phyloP scores from a whole-genome alignment of 1,284 basidiomycete species.

The Calocybe gambosa region DNA sequence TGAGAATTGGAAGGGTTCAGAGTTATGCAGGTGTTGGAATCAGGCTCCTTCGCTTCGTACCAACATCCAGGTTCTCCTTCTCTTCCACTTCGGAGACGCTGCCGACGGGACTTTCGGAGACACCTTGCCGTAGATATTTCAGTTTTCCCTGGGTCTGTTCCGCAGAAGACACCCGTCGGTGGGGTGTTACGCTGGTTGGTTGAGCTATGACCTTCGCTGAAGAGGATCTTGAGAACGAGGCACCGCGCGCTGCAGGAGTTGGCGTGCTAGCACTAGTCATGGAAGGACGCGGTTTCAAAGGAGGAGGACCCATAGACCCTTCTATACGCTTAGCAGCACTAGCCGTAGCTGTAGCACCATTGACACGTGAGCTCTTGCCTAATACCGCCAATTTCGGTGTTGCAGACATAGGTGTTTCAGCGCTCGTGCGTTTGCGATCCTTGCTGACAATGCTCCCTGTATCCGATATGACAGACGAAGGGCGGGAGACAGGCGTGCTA shows the following conservation, averaged over 20 bases:
- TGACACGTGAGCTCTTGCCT: conserved; percentile 44
- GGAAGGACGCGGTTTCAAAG: conserved; percentile 31
- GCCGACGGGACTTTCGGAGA: conserved; percentile 22
- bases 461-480: conserved; percentile 53
- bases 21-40: conserved; percentile 18
- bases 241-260: conserved; percentile 27
- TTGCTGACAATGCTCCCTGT: conserved; percentile 27
- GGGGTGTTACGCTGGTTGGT: conserved; percentile 24
- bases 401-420: conserved; percentile 21
- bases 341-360: conserved; percentile 20
- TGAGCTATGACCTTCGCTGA: conserved; percentile 25
- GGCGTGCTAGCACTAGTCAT: conserved; percentile 24
- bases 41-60: conserved; percentile 17
- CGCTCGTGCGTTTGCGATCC: conserved; percentile 24
- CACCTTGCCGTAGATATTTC: conserved; percentile 12
- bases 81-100: conserved; percentile 35
- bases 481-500: conserved; percentile 43
- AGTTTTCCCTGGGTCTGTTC: conserved; percentile 17
- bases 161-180: conserved; percentile 25
- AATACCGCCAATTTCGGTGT: conserved; percentile 30
- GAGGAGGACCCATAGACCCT: conserved; percentile 47
- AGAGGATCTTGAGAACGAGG: conserved; percentile 28
- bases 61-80: conserved; percentile 41
- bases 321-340: conserved; percentile 23
- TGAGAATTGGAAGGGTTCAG: not conserved